phyloP scores from a whole-genome alignment of 495 filamentous ascomycete species.

The Neurospora sublineolata region DNA sequence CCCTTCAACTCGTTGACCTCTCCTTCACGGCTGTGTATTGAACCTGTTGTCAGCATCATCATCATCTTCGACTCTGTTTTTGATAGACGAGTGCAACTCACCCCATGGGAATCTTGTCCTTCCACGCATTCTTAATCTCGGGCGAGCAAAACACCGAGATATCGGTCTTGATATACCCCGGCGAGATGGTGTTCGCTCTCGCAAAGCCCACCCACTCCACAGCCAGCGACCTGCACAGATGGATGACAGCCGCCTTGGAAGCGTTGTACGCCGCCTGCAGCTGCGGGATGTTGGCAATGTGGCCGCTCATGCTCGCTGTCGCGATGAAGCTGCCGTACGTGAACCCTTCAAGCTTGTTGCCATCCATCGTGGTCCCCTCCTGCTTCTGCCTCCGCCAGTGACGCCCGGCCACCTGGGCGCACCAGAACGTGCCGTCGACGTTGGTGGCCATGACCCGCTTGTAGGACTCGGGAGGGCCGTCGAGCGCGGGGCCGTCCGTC shows the following conservation, averaged over 20 bases:
- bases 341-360: constrained; percentile 55
- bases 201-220: constrained; percentile 84
- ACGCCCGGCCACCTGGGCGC: constrained; percentile 61
- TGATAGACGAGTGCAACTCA: constrained; percentile 19
- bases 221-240: constrained; percentile 73
- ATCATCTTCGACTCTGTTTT: not conserved
- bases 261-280: constrained; percentile 79
- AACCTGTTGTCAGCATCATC: not conserved
- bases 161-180: constrained; percentile 80
- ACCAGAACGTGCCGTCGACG: constrained; percentile 73
- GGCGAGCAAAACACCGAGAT: constrained; percentile 62
- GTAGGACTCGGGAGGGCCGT: constrained; percentile 55
- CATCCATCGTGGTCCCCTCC: constrained; percentile 53
- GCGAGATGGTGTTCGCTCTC: constrained; percentile 69
- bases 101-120: constrained; percentile 77
- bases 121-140: constrained; percentile 64
- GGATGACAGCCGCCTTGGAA: constrained; percentile 74
- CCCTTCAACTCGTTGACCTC: constrained; percentile 74
- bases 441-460: constrained; percentile 60
- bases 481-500: constrained; percentile 56
- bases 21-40: constrained; percentile 45
- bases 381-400: constrained; percentile 51
- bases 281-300: constrained; percentile 83
- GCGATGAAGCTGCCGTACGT: constrained; percentile 63
- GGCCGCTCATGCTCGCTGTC: constrained; percentile 72